Base-by-base conservation (phyloP, 202 grass and related monocot species). In the Eragrostis tef region DNA sequence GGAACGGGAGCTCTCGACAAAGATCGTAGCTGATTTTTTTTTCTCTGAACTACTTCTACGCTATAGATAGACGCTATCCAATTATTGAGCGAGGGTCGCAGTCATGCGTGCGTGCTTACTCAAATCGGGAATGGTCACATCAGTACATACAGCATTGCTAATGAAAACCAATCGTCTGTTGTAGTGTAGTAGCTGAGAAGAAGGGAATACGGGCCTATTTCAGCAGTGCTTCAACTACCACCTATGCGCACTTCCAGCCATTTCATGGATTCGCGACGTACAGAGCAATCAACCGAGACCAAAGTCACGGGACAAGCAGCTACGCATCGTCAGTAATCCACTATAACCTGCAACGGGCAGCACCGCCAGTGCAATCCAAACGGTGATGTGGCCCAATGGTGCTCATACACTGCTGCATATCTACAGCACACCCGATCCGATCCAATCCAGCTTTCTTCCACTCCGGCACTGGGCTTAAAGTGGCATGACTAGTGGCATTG, bases 391-490 rank as follows among this genome's bases (percentile, higher is more conserved):
- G 69, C 46, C 46, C 17, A 51, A 75, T 75, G 71, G 36, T 45
- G 31, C 62, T 83, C 71, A 47, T 65, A 31, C 29, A 31, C 29
- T 31, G 29, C 29, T 31, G 29, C 29, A 31, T 31, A 26, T 70
- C 27, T 39, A 13, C 45, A 42, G 1, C n/a, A 22, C 42, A 15
- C 16, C 19, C 71, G 21, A 11, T 16, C 10, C 44, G 44, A 48
- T 22, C 13, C 11, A 6, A 29, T 21, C 78, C 9, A 5, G 21
- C 34, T 75, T 67, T 76, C 67, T 83, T 43, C 24, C 71, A 75
- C 50, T 17, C 24, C 7, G 7, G 29, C 29, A 31, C 29, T 31
- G 29, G 29, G 29, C 29, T 31, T 31, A 31, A 31, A 31, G 29
- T 31, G 29, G 29, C 29, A n/a, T n/a, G n/a, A n/a, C n/a, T n/a